These are phyloP conservation scores for Medicago lupulina DNA, from an alignment of 306 rosid species.

Conservation along the genomic window DNA sequence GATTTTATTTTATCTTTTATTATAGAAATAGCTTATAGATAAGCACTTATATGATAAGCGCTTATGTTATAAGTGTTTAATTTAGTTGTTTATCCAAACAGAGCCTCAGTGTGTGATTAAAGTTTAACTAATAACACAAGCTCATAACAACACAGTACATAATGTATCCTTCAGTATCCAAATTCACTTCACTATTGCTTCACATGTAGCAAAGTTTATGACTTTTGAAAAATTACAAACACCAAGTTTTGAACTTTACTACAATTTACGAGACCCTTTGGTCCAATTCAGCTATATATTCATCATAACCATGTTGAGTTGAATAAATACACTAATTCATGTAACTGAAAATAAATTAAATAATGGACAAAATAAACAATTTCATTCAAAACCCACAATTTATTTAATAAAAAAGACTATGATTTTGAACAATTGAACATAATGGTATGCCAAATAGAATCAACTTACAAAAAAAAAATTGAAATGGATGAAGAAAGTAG, in stretches of 20 bases:
- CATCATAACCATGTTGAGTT: background rate
- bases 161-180: slow-evolving; percentile 2
- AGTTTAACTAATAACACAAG: background rate
- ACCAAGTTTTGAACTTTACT: slow-evolving; percentile 23
- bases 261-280: slow-evolving; percentile 31
- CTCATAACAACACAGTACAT: background rate
- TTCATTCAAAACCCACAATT: slow-evolving; percentile 38
- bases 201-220: background rate
- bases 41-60: too few species aligned
- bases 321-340: background rate
- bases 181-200: background rate
- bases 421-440: slow-evolving; percentile 23
- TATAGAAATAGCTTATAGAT: too few species aligned
- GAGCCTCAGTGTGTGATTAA: background rate
- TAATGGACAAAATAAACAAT: slow-evolving; percentile 2
- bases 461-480: background rate
- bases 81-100: too few species aligned
- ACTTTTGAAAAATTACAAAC: slow-evolving; percentile 23
- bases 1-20: too few species aligned
- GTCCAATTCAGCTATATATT: slow-evolving; percentile 19
- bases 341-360: slow-evolving; percentile 17
- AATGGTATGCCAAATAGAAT: slow-evolving; percentile 38
- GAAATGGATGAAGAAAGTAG: background rate
- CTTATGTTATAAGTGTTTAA: too few species aligned
- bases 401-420: slow-evolving; percentile 10